These are phyloP conservation scores for Thermomyces lanuginosus DNA, from an alignment of 2,329 filamentous ascomycete genomes.

Conservation along the genomic window DNA sequence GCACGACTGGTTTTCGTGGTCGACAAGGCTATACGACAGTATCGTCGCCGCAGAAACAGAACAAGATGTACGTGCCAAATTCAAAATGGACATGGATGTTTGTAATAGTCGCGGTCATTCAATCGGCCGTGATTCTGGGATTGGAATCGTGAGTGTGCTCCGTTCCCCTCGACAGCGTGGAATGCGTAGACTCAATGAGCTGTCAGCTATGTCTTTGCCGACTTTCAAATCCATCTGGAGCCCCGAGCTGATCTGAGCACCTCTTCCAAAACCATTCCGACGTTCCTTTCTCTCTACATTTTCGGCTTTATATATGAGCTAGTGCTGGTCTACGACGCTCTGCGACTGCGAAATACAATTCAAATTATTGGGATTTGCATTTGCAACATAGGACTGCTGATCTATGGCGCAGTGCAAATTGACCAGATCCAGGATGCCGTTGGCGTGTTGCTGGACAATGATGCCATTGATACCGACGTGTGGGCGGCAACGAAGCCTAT, in stretches of 20 bases:
- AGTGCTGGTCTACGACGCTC: conserved; percentile 77
- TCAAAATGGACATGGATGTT: conserved; percentile 83
- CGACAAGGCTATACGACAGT: conserved; percentile 34
- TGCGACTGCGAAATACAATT: conserved; percentile 93
- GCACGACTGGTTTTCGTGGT: conserved; percentile 34
- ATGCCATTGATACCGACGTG: conserved; percentile 37
- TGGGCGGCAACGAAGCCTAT: conserved; percentile 58
- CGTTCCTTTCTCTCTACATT: conserved; percentile 89
- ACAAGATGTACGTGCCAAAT: conserved; percentile 59
- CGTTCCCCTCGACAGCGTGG: neutral
- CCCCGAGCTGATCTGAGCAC: conserved; percentile 26
- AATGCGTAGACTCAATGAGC: neutral
- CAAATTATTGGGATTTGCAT: conserved; percentile 90
- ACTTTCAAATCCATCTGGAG: conserved; percentile 49
- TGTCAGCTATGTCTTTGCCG: conserved; percentile 68
- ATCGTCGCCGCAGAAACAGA: conserved; percentile 15
- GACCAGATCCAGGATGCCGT: conserved; percentile 75
- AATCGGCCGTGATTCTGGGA: conserved; percentile 63
- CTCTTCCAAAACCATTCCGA: conserved; percentile 58
- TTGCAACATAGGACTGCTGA: conserved; percentile 77
- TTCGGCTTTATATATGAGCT: conserved; percentile 92
- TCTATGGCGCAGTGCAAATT: conserved; percentile 86
- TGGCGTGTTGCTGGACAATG: conserved; percentile 29
- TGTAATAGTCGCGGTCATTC: conserved; percentile 53
- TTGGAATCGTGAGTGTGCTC: conserved; percentile 60